These are phyloP conservation scores for Phytopythium oedochilum DNA, from an alignment of 352 stramenopile genomes.

Conservation along the genomic window DNA sequence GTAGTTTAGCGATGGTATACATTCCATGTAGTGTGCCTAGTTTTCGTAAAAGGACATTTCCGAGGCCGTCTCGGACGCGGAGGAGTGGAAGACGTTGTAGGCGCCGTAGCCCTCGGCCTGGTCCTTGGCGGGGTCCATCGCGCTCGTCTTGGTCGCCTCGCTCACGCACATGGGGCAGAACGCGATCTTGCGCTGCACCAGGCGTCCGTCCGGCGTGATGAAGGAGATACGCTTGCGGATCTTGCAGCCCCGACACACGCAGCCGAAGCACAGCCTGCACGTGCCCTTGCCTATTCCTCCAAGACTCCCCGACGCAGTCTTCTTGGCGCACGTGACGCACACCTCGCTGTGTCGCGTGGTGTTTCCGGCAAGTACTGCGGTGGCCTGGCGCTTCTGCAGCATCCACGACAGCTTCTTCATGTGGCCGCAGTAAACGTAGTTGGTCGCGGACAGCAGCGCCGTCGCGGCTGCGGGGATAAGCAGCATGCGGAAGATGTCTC, in stretches of 20 bases:
- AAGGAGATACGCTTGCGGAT: constrained; percentile 35
- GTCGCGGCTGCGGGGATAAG: constrained; percentile 4
- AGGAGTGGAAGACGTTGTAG: constrained; percentile 22
- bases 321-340: constrained; percentile 19
- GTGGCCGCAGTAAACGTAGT: constrained; percentile 24
- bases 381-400: constrained; percentile 8
- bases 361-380: not conserved
- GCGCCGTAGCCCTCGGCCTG: constrained; percentile 18
- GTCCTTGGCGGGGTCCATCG: constrained; percentile 16
- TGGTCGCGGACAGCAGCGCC: constrained; percentile 6
- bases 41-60: constrained; percentile 9
- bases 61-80: constrained; percentile 20
- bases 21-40: not conserved
- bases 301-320: constrained; percentile 10
- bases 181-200: constrained; percentile 29
- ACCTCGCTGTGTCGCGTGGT: not conserved
- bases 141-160: constrained; percentile 27
- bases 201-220: constrained; percentile 18
- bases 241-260: constrained; percentile 28
- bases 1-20: too few relatives aligned
- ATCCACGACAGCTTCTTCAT: constrained; percentile 41
- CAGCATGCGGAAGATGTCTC: constrained; percentile 23
- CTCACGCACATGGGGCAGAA: constrained; percentile 39
- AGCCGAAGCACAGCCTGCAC: constrained; percentile 19
- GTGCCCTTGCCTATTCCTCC: constrained; percentile 12